Base-by-base conservation (phyloP, 768 basidiomycete species). In the Collybia sordida region DNA sequence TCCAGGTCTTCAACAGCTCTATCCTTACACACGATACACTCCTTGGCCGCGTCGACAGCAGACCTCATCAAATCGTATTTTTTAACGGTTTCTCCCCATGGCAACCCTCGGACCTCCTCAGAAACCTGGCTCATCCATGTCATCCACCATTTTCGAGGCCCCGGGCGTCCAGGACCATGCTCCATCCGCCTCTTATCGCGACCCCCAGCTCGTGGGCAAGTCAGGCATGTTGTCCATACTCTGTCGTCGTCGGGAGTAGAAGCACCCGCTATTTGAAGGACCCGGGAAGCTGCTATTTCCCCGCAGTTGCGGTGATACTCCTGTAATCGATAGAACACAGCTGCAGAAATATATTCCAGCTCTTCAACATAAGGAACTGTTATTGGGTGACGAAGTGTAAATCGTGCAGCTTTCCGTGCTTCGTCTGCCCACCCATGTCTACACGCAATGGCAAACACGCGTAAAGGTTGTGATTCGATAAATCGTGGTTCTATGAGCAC, bases 361-460 rank as follows among this genome's bases (percentile, higher is more conserved):
- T 77, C 75, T 15, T 67, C 53, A n/a, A 65, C 52, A 45, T 61
- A 64, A 1, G 63, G 49, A 0, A 48, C 52, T 17, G 63, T 52
- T 37, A 67, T 52, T 14, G 67, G 66, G 21, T 68, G 63, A 12
- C 67, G 63, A 9, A 75, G 62, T 8, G 67, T 67, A 43, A 66
- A 62, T 37, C 59, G 54, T 1, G 72, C 73, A 23, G 72, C 72
- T 23, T 53, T 56, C 18, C 59, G 60, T 9, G 67, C 71, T 45
- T 70, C 67, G 8, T 55, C 54, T 31, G 61, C 61, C 65, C 73
- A 72, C 28, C 64, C 65, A 51, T 70, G 70, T 24, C 64, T 65
- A 59, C 64, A 70, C n/a, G 75, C 70, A 42, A 75, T 68, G 0
- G 74, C 73, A 50, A 72, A 78, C 6, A 71, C 70, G n/a, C 73